These are phyloP conservation scores for Apiotrichum sp. DNA, from an alignment of 1,284 basidiomycete genomes.

Conservation along the genomic window DNA sequence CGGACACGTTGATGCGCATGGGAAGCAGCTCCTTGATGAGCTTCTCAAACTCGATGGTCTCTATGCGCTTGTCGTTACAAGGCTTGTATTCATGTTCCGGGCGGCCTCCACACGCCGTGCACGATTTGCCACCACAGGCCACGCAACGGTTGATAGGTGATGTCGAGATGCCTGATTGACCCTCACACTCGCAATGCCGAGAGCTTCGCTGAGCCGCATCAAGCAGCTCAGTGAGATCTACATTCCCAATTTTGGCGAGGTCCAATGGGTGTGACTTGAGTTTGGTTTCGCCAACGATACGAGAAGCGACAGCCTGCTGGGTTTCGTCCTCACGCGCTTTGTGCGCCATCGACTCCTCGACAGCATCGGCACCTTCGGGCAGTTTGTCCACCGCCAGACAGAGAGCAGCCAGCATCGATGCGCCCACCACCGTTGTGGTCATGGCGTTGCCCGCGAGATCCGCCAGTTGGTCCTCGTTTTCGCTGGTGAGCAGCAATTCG, in stretches of 20 bases:
- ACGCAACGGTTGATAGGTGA: constrained; percentile 64
- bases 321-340: constrained; percentile 36
- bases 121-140: constrained; percentile 73
- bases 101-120: constrained; percentile 77
- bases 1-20: constrained; percentile 68
- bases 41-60: constrained; percentile 66
- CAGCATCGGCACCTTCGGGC: constrained; percentile 57
- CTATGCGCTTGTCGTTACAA: constrained; percentile 44
- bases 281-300: constrained; percentile 64
- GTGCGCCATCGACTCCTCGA: constrained; percentile 47
- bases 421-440: constrained; percentile 92
- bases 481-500: constrained; percentile 82
- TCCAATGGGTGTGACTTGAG: constrained; percentile 61
- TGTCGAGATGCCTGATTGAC: constrained; percentile 68
- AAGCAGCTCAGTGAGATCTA: constrained; percentile 58
- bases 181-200: constrained; percentile 82
- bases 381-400: constrained; percentile 61
- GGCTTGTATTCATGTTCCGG: constrained; percentile 70
- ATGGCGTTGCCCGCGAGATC: constrained; percentile 95
- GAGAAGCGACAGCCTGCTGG: constrained; percentile 50
- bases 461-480: constrained; percentile 87
- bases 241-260: constrained; percentile 55
- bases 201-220: constrained; percentile 62
- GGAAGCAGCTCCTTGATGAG: constrained; percentile 74
- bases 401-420: constrained; percentile 78